Base-by-base conservation (phyloP, 805 yeast species). In the Saturnispora silvae region DNA sequence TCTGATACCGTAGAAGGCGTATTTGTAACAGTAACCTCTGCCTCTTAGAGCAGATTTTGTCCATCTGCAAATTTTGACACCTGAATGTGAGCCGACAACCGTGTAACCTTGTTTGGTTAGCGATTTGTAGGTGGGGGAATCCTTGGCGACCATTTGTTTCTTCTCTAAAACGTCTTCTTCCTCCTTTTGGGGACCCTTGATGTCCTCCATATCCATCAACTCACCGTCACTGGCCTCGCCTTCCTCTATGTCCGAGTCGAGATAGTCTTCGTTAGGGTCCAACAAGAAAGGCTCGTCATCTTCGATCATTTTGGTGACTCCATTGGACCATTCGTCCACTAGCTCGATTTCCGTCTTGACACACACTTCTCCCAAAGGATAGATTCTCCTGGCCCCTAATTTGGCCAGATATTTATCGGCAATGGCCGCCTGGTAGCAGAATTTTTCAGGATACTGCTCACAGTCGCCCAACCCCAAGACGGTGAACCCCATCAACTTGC, bases 61-160 rank as follows among this genome's bases (percentile, higher is more conserved):
- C 96, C 96, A 86, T 51, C 96, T 73, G 52, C 96, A 86, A 20
- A 87, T 83, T 54, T 86, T 86, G 32, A 86, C 96, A 25, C 96
- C 96, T 0, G 95, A 84, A 50, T 86, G 96, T 0, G 94, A 77
- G 4, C 96, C 96, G 28, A 86, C 94, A 44, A 86, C 76, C 0
- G 94, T 81, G 50, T 86, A 86, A 1, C 96, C 96, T 60, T 86
- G 96, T 50, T 86, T 86, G 0, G 96, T 87, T 37, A 86, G 65
- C 6, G 92, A 77, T 44, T 81, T 82, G 57, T 65, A 86, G 1
- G 96, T 86, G 20, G 95, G 96, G 1, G 95, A 82, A 45, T 81
- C 77, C 46, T 79, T 72, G 3, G 94, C 84, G 31, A 86, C 95
- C 96, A 86, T 86, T 56, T 83, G 75, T 54, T 86, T 86, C 27